These are phyloP conservation scores for Hanseniaspora thailandica DNA, from an alignment of 805 yeast species.

Conservation along the genomic window DNA sequence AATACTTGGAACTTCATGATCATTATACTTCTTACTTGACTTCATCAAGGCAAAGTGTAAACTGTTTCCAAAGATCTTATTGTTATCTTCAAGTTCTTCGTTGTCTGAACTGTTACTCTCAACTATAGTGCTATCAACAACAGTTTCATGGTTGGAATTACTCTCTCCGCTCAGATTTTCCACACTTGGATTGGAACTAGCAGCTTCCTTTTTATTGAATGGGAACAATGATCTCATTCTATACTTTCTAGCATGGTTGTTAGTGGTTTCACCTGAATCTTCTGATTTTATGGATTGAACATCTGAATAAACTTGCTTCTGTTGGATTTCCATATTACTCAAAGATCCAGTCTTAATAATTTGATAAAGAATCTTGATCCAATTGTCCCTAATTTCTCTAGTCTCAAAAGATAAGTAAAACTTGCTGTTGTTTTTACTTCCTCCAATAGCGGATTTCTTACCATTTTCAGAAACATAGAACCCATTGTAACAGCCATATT, in stretches of 20 bases:
- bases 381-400: slow-evolving; percentile 58
- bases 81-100: slow-evolving; percentile 23
- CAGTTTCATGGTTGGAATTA: slow-evolving; percentile 1
- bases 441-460: slow-evolving; percentile 31
- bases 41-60: slow-evolving; percentile 40
- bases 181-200: not conserved
- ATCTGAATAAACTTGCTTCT: slow-evolving; percentile 9
- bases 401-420: slow-evolving; percentile 74
- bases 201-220: slow-evolving; percentile 33
- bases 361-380: slow-evolving; percentile 2
- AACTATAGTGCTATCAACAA: not conserved
- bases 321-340: slow-evolving; percentile 3
- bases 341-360: slow-evolving; percentile 5
- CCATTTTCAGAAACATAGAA: slow-evolving; percentile 30
- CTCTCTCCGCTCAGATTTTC: slow-evolving; percentile 3
- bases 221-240: slow-evolving; percentile 54
- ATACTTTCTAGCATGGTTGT: slow-evolving; percentile 26
- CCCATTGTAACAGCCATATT: slow-evolving; percentile 29
- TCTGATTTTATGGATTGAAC: slow-evolving; percentile 3
- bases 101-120: slow-evolving; percentile 15
- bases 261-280: not conserved
- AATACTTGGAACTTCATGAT: slow-evolving; percentile 51
- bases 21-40: slow-evolving; percentile 36
- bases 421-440: slow-evolving; percentile 44
- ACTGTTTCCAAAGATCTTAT: slow-evolving; percentile 51